phyloP scores from a whole-genome alignment of 352 stramenopile species.

The Aphanomyces invadans region DNA sequence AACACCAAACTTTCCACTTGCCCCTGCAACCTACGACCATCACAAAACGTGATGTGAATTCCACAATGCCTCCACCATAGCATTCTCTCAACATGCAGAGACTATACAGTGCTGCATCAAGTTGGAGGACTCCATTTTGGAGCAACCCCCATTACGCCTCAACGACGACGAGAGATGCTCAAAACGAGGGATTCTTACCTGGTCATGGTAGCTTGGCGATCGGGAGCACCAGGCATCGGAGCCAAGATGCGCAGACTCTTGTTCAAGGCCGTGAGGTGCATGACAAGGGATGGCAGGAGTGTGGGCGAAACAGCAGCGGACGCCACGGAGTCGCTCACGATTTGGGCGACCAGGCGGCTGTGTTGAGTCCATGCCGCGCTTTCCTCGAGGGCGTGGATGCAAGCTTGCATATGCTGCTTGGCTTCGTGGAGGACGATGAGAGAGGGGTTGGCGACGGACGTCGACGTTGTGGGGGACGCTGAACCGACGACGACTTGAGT shows the following conservation, averaged over 20 bases:
- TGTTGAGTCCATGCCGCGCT: constrained; percentile 22
- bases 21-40: background rate
- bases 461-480: too few species aligned
- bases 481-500: too few species aligned
- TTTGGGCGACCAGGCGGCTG: constrained; percentile 17
- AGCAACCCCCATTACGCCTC: too few species aligned
- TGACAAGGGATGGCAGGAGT: background rate
- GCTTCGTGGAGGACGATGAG: constrained; percentile 10
- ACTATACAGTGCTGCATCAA: too few species aligned
- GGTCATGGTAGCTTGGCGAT: constrained; percentile 13
- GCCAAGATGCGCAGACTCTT: constrained; percentile 20
- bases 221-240: constrained; percentile 9
- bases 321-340: background rate
- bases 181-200: background rate
- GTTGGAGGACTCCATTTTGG: too few species aligned
- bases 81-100: too few species aligned
- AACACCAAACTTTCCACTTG: constrained; percentile 11
- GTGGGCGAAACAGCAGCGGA: background rate
- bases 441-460: background rate
- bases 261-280: constrained; percentile 20
- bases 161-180: too few species aligned
- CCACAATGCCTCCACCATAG: too few species aligned
- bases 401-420: constrained; percentile 22
- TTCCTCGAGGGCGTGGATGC: constrained; percentile 16
- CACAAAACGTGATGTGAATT: too few species aligned